Percentiles rank a stretch among this genome's conserved stretches.
Conservation (phyloP, 495 filamentous ascomycete species). For the Apodospora peruviana region DNA sequence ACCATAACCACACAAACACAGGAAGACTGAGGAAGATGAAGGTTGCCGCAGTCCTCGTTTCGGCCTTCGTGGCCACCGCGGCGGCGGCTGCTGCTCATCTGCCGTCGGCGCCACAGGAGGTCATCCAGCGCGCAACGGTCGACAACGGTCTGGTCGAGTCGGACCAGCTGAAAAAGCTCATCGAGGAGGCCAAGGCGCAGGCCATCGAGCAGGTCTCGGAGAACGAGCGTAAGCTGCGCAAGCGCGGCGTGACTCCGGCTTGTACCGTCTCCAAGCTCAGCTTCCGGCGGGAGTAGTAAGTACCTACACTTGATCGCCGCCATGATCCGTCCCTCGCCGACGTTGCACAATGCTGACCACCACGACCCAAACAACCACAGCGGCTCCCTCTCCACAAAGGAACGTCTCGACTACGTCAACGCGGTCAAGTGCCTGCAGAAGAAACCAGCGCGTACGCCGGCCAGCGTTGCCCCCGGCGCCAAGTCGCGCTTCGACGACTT, state of each 20-base stretch:
- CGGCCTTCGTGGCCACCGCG: too few species aligned
- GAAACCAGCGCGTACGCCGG: slow-evolving; percentile 43
- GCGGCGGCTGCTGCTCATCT: too few species aligned
- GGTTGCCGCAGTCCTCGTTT: too few species aligned
- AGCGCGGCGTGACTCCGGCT: slow-evolving; percentile 5
- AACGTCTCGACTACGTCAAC: slow-evolving; percentile 54
- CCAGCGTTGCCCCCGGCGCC: slow-evolving; percentile 26
- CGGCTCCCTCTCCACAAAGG: slow-evolving; percentile 33
- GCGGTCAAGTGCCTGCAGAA: slow-evolving; percentile 59
- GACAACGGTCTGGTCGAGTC: slow-evolving; percentile 1
- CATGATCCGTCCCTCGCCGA: not conserved
- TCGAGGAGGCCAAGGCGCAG: slow-evolving; percentile 7
- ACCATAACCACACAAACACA: too few species aligned
- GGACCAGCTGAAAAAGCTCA: not conserved
- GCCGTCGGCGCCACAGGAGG: too few species aligned
- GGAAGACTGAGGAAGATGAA: too few species aligned
- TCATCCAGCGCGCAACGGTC: too few species aligned
- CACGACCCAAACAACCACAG: slow-evolving; percentile 24
- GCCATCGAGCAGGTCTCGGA: not conserved
- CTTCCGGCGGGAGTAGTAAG: slow-evolving; percentile 19
- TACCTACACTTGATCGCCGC: not conserved
- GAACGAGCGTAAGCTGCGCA: slow-evolving; percentile 6
- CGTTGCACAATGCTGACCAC: too few species aligned
- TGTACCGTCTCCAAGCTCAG: slow-evolving; percentile 9
- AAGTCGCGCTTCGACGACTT: slow-evolving; percentile 63